A percentile compares a stretch with the other conserved stretches of the same genome.
These are phyloP conservation scores for Closterium sp. DNA, from an alignment of 139 green algal species.

Conservation along the genomic window DNA sequence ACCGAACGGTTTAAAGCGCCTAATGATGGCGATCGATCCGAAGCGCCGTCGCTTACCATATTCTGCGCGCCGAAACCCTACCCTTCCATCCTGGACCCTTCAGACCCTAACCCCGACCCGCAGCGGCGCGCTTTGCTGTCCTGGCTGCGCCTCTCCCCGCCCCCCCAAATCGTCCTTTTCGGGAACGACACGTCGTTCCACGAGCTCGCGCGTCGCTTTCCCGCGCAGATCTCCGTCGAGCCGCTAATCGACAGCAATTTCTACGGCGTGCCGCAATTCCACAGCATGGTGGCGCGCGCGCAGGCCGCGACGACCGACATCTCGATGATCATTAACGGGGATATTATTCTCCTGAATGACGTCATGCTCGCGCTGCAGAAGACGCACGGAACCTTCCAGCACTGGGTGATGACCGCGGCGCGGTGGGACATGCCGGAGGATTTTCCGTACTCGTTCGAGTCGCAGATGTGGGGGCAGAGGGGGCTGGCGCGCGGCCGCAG, in stretches of 20 bases:
- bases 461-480: neutral
- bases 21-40: neutral
- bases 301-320: constrained; percentile 15
- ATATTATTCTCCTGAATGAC: constrained; percentile 42
- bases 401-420: constrained; percentile 30
- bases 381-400: neutral
- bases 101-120: neutral
- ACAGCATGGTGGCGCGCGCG: constrained; percentile 36
- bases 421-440: constrained; percentile 21
- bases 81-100: neutral
- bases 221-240: constrained; percentile 8
- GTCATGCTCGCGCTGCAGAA: constrained; percentile 29
- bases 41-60: constrained; percentile 15
- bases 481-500: neutral
- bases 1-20: too few species aligned
- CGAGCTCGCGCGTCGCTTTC: constrained; percentile 9
- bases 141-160: constrained; percentile 19
- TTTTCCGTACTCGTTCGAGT: constrained; percentile 28
- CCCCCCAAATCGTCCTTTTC: constrained; percentile 18
- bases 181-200: constrained; percentile 17
- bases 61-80: constrained; percentile 40
- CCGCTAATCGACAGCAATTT: constrained; percentile 24
- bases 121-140: constrained; percentile 34
- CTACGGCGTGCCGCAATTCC: constrained; percentile 27
- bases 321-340: constrained; percentile 39